Base-by-base conservation (phyloP, 2,329 filamentous ascomycete genomes). In the Aurifilum marmelostoma region DNA sequence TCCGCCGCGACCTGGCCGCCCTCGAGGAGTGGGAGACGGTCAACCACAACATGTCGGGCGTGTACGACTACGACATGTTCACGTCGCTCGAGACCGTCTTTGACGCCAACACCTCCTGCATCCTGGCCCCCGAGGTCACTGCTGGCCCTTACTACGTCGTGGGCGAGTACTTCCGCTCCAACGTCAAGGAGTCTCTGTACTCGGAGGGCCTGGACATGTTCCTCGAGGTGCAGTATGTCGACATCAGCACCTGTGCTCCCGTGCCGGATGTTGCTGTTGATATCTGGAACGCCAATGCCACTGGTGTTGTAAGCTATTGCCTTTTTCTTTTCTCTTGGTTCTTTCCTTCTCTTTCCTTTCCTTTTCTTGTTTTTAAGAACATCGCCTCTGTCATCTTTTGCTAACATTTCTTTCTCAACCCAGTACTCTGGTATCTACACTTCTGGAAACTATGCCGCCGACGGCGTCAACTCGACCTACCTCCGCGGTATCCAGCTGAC, bases 121-220 rank as follows among this genome's bases (percentile, higher is more conserved):
- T 79, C 60, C 71, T 79, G 29, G 74, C 77, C 41, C 79, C 79
- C 41, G 75, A 78, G 61, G 71, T 79, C 47, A 79, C 78, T 5
- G 75, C 77, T 59, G 78, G 79, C 1, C 82, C 69, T 1, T 71
- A 71, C 39, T 79, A 80, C 71, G 77, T 84, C 32, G 75, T 77
- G n/a, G 83, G 82, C 61, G 82, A 85, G 74, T 77, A 80, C 67
- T 74, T 85, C 68, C 80, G 83, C 58, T 75, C 78, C 54, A 79
- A 85, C 70, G 77, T 85, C 70, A 80, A 79, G 67, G 83, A 85
- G 67, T 66, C 74, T 4, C 71, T 81, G 71, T 77, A 54, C 56
- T 74, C 72, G 58, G 76, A 78, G 12, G 83, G 83, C 62, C 75
- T 85, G 21, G 79, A 81, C 39, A 56, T 85, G 9, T 81, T 80